Percentiles rank a stretch among this genome's conserved stretches.
These are phyloP conservation scores for Eutypella sp. DNA, from an alignment of 2,329 filamentous ascomycete genomes.

Conservation along the genomic window DNA sequence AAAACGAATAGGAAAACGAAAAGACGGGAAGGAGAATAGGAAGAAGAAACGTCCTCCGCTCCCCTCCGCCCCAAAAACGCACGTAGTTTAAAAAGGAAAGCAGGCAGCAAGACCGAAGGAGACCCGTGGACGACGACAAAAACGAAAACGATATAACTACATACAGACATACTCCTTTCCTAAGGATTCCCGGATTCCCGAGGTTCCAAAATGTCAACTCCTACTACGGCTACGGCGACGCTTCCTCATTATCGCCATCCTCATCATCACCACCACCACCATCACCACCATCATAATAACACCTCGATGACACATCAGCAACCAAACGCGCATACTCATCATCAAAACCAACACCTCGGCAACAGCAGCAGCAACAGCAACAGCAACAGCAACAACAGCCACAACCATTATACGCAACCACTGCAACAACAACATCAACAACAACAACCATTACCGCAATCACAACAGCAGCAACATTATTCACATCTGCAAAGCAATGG, in stretches of 20 bases:
- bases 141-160: background rate
- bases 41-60: too few species aligned
- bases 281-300: conserved; percentile 57
- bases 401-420: conserved; percentile 34
- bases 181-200: background rate
- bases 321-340: too few species aligned
- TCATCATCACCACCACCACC: conserved; percentile 54
- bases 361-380: conserved; percentile 58
- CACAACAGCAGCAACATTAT: conserved; percentile 9
- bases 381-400: conserved; percentile 58
- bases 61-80: too few species aligned
- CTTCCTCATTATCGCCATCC: conserved; percentile 63
- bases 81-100: too few species aligned
- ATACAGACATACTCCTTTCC: too few species aligned
- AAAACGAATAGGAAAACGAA: too few species aligned
- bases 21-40: too few species aligned
- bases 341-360: conserved; percentile 66
- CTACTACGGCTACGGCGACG: conserved; percentile 70
- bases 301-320: too few species aligned
- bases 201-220: conserved; percentile 65
- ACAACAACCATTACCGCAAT: conserved; percentile 5
- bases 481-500: conserved; percentile 17
- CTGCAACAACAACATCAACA: conserved; percentile 47
- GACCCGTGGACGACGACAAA: too few species aligned
- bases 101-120: too few species aligned